Evolutionary conservation across 768 basidiomycete genomes (phyloP).

Genomic region (Trametes maxima): DNA sequence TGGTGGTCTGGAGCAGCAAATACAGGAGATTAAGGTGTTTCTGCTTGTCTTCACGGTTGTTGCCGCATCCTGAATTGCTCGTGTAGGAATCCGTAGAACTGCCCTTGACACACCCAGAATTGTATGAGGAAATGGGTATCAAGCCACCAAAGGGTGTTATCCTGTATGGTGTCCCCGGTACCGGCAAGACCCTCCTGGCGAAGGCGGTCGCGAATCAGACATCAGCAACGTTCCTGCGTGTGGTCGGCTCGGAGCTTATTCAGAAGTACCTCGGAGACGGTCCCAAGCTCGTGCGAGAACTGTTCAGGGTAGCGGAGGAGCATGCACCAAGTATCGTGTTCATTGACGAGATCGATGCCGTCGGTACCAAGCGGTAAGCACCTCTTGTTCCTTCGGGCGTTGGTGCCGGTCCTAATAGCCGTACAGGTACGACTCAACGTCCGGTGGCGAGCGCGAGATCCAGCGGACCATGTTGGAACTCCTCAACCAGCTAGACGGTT

Average conservation of each 20-base stretch:
- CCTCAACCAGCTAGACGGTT: conserved; percentile 98
- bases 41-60: neutral
- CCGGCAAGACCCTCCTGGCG: conserved; percentile 96
- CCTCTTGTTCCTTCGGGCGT: neutral
- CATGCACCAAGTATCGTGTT: conserved; percentile 99
- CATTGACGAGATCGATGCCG: conserved; percentile 98
- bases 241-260: conserved; percentile 97
- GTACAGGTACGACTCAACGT: conserved; percentile 92
- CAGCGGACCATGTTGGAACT: conserved; percentile 99
- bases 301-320: conserved; percentile 97
- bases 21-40: conserved; percentile 95
- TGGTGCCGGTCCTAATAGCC: neutral
- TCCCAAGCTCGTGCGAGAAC: conserved; percentile 94
- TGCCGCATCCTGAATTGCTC: neutral
- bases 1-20: conserved; percentile 94
- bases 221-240: conserved; percentile 95
- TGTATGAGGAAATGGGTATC: conserved; percentile 99
- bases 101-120: conserved; percentile 94
- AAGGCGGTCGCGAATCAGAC: conserved; percentile 99
- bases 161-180: conserved; percentile 97
- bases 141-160: conserved; percentile 99
- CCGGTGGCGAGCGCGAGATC: conserved; percentile 98
- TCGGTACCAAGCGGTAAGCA: conserved; percentile 92
- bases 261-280: conserved; percentile 99
- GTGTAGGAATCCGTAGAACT: conserved; percentile 94